These are phyloP conservation scores for Nakaseomyces glabratus DNA, from an alignment of 1,139 yeast genomes.

Conservation along the genomic window DNA sequence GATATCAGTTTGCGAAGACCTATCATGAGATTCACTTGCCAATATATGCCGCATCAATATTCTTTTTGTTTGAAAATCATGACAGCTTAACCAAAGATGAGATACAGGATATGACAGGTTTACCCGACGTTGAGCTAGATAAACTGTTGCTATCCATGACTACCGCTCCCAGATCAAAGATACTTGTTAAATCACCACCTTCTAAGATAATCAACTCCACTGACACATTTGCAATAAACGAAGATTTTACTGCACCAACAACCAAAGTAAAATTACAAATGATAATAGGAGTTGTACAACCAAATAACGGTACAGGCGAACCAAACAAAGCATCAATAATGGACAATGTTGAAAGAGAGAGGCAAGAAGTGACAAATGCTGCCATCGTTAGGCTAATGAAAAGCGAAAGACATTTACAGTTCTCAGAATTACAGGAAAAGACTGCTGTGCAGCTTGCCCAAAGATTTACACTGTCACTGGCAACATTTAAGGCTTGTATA, in stretches of 20 bases:
- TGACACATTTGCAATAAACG: slow-evolving; percentile 65
- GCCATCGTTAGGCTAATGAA: slow-evolving; percentile 87
- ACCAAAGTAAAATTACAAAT: slow-evolving; percentile 72
- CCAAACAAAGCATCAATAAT: background rate
- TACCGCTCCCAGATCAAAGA: slow-evolving; percentile 71
- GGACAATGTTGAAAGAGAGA: slow-evolving; percentile 33
- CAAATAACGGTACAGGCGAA: slow-evolving; percentile 1
- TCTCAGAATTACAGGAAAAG: slow-evolving; percentile 59
- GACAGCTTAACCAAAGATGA: slow-evolving; percentile 50
- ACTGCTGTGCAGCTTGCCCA: slow-evolving; percentile 52
- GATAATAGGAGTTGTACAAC: slow-evolving; percentile 33
- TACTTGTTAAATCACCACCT: slow-evolving; percentile 66
- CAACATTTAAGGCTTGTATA: slow-evolving; percentile 65
- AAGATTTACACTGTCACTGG: slow-evolving; percentile 63
- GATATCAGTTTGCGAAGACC: slow-evolving; percentile 54
- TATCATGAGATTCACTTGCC: slow-evolving; percentile 78
- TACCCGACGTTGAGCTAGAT: slow-evolving; percentile 62
- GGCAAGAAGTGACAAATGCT: slow-evolving; percentile 67
- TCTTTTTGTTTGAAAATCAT: slow-evolving; percentile 56
- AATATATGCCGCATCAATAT: slow-evolving; percentile 67
- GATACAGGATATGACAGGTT: slow-evolving; percentile 56
- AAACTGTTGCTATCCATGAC: slow-evolving; percentile 80
- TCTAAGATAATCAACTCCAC: slow-evolving; percentile 55
- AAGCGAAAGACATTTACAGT: slow-evolving; percentile 51
- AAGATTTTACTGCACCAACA: slow-evolving; percentile 60